Conservation (phyloP, 2,329 filamentous ascomycete genomes). For the Ophiostoma fasciatum region DNA sequence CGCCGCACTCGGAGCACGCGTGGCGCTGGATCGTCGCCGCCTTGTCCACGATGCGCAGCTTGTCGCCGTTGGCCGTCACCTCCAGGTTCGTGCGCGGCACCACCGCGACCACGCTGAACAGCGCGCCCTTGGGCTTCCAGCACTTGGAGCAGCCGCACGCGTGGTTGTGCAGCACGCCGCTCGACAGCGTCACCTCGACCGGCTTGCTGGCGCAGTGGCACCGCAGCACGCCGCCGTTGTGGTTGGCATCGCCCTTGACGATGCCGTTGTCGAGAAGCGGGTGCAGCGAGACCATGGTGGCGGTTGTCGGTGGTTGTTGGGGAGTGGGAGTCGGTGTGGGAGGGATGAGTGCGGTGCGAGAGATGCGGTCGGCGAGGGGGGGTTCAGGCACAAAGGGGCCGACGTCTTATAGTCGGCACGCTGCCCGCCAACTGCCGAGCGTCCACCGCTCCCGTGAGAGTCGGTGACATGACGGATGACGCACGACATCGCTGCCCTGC, state of each 20-base stretch:
- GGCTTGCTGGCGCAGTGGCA: slow-evolving; percentile 43
- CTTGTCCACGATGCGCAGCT: slow-evolving; percentile 40
- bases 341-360: no score
- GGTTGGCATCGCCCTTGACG: slow-evolving; percentile 36
- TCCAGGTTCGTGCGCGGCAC: slow-evolving; percentile 37
- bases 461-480: no score
- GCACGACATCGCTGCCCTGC: no score
- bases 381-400: no score
- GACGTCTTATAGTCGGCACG: no score
- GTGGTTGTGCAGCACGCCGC: slow-evolving; percentile 53
- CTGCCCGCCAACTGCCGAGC: no score
- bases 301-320: not conserved
- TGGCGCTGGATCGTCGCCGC: slow-evolving; percentile 44
- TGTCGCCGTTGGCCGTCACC: slow-evolving; percentile 42
- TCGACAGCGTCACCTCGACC: slow-evolving; percentile 40
- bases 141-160: slow-evolving; percentile 59
- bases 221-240: slow-evolving; percentile 43
- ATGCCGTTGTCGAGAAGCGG: slow-evolving; percentile 48
- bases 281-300: slow-evolving; percentile 31
- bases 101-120: slow-evolving; percentile 51
- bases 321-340: no score
- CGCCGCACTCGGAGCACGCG: slow-evolving; percentile 45
- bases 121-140: slow-evolving; percentile 50
- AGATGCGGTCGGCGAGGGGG: no score
- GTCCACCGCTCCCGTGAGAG: no score